Evolutionary conservation across 2,329 filamentous ascomycete species (phyloP), one percentile per base, ranked within the genome.

Genomic region (Monosporascus sp.): DNA sequence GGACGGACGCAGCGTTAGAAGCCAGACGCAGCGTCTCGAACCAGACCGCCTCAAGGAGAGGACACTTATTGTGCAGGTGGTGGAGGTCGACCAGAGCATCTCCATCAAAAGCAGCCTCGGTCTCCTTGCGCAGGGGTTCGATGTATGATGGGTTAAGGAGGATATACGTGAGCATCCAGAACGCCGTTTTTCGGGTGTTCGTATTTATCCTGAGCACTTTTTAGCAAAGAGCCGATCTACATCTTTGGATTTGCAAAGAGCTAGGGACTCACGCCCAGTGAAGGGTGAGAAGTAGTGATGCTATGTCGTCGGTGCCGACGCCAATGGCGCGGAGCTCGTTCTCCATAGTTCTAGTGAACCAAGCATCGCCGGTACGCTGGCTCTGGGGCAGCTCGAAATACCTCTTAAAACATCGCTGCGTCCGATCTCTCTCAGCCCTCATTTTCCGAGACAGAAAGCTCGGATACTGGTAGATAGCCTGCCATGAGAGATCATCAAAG

Each of bases 281-380:
- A n/a, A 50, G 37, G 9, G 49, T 50, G 17, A 50, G 24, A 19
- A 38, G 31, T 19, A 38, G 22, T 22, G 37, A 24, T 11, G 48
- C 31, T 24, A 50, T 50, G 37, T 50, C 48, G n/a, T 50, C 31
- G 9, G 37, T 37, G 37, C 22, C 31, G 31, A 50, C 38, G n/a
- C 37, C 22, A 7, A 50, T 35, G 4, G 48, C 48, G 3, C 48
- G 48, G 27, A 50, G 37, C 48, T 50, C 48, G 9, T 35, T 41
- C 35, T 50, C 48, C 48, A 50, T 50, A 35, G 48, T 37, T 14
- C 38, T 50, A n/a, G 37, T 38, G 19, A 50, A 50, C 48, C 48
- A 50, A 7, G 48, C 48, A 14, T 50, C 48, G 3, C 37, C 48
- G 9, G 27, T 24, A n/a, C 48, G n/a, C 19, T 50, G 48, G 37